Percentiles rank a stretch among this genome's conserved stretches.
Evolutionary conservation across 805 yeast genomes (phyloP).

Genomic region (Cyberlindnera saturnus): DNA sequence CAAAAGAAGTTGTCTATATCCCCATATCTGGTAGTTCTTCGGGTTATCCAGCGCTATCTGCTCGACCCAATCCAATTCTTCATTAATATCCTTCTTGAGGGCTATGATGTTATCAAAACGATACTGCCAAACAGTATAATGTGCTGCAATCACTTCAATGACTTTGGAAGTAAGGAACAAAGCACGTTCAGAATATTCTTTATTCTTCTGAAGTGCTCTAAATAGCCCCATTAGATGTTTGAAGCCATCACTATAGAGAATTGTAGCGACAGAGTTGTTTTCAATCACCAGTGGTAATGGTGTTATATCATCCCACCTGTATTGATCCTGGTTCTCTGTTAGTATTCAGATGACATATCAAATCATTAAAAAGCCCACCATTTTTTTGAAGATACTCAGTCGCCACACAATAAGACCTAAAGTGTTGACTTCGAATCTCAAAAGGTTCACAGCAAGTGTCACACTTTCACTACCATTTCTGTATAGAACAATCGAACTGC

Average conservation of each 20-base stretch:
- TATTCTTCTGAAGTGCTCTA: constrained; percentile 48
- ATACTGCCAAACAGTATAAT: constrained; percentile 85
- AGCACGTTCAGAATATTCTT: constrained; percentile 70
- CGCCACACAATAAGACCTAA: no score
- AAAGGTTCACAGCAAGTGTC: no score
- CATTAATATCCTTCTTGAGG: constrained; percentile 30
- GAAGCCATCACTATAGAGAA: constrained; percentile 71
- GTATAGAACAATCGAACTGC: no score
- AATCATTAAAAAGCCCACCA: no score
- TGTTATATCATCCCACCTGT: constrained; percentile 35
- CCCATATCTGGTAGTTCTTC: constrained; percentile 97
- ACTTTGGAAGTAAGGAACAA: constrained; percentile 57
- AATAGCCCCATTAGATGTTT: constrained; percentile 52
- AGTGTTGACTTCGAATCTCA: no score
- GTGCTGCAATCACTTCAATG: constrained; percentile 73
- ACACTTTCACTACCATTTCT: no score
- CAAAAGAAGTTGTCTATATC: constrained; percentile 70
- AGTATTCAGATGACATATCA: neutral
- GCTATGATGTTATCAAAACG: constrained; percentile 45
- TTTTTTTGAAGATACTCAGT: no score
- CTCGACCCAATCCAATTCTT: constrained; percentile 79
- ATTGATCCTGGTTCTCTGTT: constrained; percentile 15
- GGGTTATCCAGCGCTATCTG: constrained; percentile 66
- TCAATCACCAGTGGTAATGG: constrained; percentile 39
- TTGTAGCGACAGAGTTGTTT: constrained; percentile 49